A percentile compares a stretch with the other conserved stretches of the same genome.
These are phyloP conservation scores for Pleurotus pulmonarius DNA, from an alignment of 768 basidiomycete species.

Conservation along the genomic window DNA sequence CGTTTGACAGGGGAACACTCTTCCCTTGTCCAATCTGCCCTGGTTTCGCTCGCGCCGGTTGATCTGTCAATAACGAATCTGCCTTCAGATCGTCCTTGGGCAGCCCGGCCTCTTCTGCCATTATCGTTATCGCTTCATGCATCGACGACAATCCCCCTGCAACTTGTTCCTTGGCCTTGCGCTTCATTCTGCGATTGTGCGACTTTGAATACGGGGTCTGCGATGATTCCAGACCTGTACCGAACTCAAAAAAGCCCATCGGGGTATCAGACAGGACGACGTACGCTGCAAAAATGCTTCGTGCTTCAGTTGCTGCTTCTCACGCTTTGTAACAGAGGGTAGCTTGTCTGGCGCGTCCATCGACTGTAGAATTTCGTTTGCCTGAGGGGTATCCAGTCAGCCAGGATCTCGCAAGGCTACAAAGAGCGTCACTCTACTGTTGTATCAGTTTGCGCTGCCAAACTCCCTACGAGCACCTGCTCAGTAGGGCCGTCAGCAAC, in stretches of 20 bases:
- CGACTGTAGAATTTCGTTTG: constrained; percentile 37
- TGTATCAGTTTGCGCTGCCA: constrained; percentile 27
- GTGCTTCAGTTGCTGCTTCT: constrained; percentile 61
- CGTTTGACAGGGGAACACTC: constrained; percentile 49
- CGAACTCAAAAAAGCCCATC: neutral
- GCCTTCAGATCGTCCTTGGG: constrained; percentile 15
- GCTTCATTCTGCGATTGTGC: constrained; percentile 66
- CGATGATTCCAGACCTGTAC: constrained; percentile 46
- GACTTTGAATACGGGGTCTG: constrained; percentile 65
- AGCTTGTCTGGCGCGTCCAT: constrained; percentile 22
- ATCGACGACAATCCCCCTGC: constrained; percentile 48
- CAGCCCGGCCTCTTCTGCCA: constrained; percentile 21
- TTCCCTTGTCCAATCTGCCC: constrained; percentile 71
- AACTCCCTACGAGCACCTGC: constrained; percentile 39
- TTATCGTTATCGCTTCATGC: constrained; percentile 52
- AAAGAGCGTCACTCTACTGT: constrained; percentile 29
- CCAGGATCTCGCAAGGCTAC: neutral
- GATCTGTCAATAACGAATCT: neutral
- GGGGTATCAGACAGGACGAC: constrained; percentile 7
- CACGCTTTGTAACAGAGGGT: constrained; percentile 52
- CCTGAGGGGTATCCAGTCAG: constrained; percentile 23
- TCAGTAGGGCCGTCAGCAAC: constrained; percentile 46
- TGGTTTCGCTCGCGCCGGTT: constrained; percentile 25
- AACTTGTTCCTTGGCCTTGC: constrained; percentile 61
- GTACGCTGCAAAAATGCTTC: constrained; percentile 67